A percentile compares a stretch with the other conserved stretches of the same genome.
phyloP scores from a whole-genome alignment of 352 stramenopile species.

The Phytophthora meadii region DNA sequence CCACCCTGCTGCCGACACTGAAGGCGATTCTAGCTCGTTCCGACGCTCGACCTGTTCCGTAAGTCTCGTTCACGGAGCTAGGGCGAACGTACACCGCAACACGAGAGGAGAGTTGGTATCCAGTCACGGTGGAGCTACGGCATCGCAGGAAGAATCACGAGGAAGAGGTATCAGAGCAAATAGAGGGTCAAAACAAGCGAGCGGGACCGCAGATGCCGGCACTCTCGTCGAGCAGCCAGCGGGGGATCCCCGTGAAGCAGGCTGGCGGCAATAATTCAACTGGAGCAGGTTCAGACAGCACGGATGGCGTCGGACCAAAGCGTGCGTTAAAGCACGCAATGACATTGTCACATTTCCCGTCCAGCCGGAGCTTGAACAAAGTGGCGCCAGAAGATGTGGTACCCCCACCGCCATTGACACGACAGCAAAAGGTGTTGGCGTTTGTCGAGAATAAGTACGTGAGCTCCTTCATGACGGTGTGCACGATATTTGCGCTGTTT shows the following conservation, averaged over 20 bases:
- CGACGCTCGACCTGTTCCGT: slow-evolving; percentile 1
- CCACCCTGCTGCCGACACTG: background rate
- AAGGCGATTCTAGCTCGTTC: slow-evolving; percentile 2
- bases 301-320: slow-evolving; percentile 35
- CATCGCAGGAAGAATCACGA: slow-evolving; percentile 51
- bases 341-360: slow-evolving; percentile 49
- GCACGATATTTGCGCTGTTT: slow-evolving; percentile 90
- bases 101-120: slow-evolving; percentile 9
- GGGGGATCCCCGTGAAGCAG: slow-evolving; percentile 37
- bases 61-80: slow-evolving; percentile 2
- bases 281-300: slow-evolving; percentile 13
- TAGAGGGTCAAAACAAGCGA: slow-evolving; percentile 26
- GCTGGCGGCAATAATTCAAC: slow-evolving; percentile 10
- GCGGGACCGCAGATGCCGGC: slow-evolving; percentile 42
- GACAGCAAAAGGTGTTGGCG: slow-evolving; percentile 51
- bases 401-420: slow-evolving; percentile 37
- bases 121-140: slow-evolving; percentile 51
- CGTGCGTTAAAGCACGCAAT: slow-evolving; percentile 37
- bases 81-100: slow-evolving; percentile 15
- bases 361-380: slow-evolving; percentile 68
- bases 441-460: slow-evolving; percentile 80
- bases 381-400: slow-evolving; percentile 66
- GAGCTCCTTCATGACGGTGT: slow-evolving; percentile 67
- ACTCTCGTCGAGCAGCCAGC: slow-evolving; percentile 38
- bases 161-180: slow-evolving; percentile 43